Evolutionary conservation across 495 filamentous ascomycete genomes (phyloP), one percentile per base, ranked within the genome.

Genomic region (Xylaria curta): DNA sequence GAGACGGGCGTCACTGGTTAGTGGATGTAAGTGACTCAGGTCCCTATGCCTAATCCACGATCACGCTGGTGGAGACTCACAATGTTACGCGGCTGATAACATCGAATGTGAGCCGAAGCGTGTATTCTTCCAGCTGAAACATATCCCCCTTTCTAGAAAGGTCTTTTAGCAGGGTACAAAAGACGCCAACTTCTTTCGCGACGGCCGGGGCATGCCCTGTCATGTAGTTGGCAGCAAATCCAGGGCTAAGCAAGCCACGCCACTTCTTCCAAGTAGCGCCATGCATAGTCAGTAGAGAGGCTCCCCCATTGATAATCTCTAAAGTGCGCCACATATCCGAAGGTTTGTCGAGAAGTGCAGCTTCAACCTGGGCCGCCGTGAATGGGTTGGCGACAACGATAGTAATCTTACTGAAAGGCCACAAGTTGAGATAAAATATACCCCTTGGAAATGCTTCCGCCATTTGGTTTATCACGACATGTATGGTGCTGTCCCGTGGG

Each of bases 101-200:
- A 75, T 93, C 91, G 79, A 93, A 82, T 68, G 90, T 81, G 77
- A 93, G 80, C 74, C 91, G 87, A 42, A 89, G 87, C 21, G 89
- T 88, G 80, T 91, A 80, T 72, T 90, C 90, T 79, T 94, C 91
- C 54, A 93, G 78, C 80, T 92, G 42, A 26, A 76, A 76, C 38
- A 81, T 75, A n/a, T 80, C 72, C 0, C 72, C 74, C 1, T 65
- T 71, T 6, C 17, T 49, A 13, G 74, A 68, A 8, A 70, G 61
- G 8, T 74, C 64, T 42, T 73, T 74, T 0, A 82, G 72, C 38
- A 65, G 68, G 26, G 61, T 26, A 15, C 66, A 8, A 59, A 81
- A 83, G 1, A 73, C 58, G 26, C 40, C 36, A 7, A 73, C 70
- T 38, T 80, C 78, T 21, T 81, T 74, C 0, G 80, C 63, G 15